These are phyloP conservation scores for Articulospora tetracladia DNA, from an alignment of 495 filamentous ascomycete genomes.

Conservation along the genomic window DNA sequence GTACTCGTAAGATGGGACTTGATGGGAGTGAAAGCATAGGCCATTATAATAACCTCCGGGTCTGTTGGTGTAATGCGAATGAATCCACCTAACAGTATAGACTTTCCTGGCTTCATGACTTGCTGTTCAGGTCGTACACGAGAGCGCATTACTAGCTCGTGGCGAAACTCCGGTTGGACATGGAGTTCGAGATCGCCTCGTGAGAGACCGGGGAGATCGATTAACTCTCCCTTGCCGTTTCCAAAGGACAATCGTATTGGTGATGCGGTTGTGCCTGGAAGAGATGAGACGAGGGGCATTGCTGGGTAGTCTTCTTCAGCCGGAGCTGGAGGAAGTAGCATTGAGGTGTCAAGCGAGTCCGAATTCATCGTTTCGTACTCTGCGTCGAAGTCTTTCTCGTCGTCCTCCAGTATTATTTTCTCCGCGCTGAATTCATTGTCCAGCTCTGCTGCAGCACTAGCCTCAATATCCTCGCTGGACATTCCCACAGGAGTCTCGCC, in stretches of 20 bases:
- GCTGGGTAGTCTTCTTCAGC: slow-evolving; percentile 68
- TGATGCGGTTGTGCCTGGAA: slow-evolving; percentile 91
- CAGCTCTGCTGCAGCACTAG: not conserved
- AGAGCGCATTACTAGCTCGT: slow-evolving; percentile 69
- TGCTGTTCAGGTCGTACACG: slow-evolving; percentile 64
- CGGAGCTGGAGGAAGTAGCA: slow-evolving; percentile 69
- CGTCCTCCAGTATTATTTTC: slow-evolving; percentile 23
- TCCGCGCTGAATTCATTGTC: slow-evolving; percentile 25
- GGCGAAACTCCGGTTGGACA: slow-evolving; percentile 59
- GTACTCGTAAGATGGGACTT: slow-evolving; percentile 70
- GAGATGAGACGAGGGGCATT: slow-evolving; percentile 77
- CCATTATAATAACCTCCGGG: slow-evolving; percentile 57
- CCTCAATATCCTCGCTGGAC: not conserved
- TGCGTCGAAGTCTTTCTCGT: not conserved
- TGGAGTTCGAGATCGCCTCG: slow-evolving; percentile 65
- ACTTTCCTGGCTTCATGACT: slow-evolving; percentile 72
- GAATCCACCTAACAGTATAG: slow-evolving; percentile 81
- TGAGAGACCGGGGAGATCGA: slow-evolving; percentile 85
- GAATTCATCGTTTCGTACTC: slow-evolving; percentile 1
- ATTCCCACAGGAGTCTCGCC: not conserved
- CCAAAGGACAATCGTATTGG: slow-evolving; percentile 90
- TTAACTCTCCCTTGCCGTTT: slow-evolving; percentile 79
- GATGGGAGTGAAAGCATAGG: slow-evolving; percentile 76
- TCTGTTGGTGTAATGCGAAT: slow-evolving; percentile 80
- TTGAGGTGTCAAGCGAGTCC: slow-evolving; percentile 9